phyloP scores from a whole-genome alignment of 306 rosid species.

The Sicyos baderoa region DNA sequence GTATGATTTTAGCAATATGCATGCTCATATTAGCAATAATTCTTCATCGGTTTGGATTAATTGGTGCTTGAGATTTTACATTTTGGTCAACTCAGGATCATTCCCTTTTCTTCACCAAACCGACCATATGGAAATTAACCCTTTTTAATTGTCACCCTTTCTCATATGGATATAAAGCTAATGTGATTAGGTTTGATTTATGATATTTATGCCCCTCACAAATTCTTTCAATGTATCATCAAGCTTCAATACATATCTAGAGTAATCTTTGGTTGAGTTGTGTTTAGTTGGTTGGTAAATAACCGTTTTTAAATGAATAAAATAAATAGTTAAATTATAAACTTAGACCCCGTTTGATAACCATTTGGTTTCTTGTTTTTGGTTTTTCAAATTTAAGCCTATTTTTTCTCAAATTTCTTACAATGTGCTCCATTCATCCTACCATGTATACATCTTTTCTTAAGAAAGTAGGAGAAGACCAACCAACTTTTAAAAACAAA shows the following conservation, averaged over 20 bases:
- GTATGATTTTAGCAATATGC: constrained; percentile 66
- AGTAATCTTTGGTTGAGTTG: too few species aligned
- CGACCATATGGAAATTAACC: constrained; percentile 4
- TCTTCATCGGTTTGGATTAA: constrained; percentile 75
- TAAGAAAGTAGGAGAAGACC: too few species aligned
- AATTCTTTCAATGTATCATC: background rate
- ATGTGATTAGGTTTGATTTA: background rate
- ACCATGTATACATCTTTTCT: too few species aligned
- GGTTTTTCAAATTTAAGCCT: too few species aligned
- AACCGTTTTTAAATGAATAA: too few species aligned
- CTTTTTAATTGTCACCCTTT: background rate
- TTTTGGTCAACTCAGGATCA: background rate
- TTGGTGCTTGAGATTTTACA: constrained; percentile 44
- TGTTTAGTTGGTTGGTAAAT: too few species aligned
- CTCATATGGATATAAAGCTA: background rate
- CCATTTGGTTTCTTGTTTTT: too few species aligned
- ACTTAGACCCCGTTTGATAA: too few species aligned
- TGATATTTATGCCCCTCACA: background rate
- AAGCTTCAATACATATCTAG: background rate
- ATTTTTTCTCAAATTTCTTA: too few species aligned
- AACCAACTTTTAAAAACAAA: too few species aligned
- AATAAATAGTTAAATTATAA: too few species aligned
- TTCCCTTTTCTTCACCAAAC: background rate
- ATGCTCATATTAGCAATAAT: constrained; percentile 77
- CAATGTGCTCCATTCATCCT: too few species aligned